phyloP scores from a whole-genome alignment of 768 basidiomycete genomes.

The Nidula microcarpa region DNA sequence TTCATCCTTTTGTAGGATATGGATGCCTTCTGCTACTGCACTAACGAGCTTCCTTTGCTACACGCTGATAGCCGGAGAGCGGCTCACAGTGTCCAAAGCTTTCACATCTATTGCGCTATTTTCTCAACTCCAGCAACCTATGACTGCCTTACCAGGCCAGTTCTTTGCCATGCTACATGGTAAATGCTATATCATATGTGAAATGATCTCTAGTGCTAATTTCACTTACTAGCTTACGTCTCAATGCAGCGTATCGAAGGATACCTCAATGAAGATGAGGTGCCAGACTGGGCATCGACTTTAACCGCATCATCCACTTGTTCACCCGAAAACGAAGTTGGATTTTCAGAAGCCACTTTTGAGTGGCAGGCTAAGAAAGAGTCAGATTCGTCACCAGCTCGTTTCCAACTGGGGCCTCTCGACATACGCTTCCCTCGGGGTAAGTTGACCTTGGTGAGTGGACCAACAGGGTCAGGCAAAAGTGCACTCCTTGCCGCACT shows the following conservation, averaged over 20 bases:
- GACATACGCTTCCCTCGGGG: constrained; percentile 56
- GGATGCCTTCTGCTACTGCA: constrained; percentile 71
- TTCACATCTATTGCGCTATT: constrained; percentile 82
- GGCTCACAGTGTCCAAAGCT: constrained; percentile 73
- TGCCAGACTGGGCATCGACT: constrained; percentile 74
- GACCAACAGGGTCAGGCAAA: constrained; percentile 72
- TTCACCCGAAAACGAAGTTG: constrained; percentile 29
- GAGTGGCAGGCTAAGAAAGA: constrained; percentile 47
- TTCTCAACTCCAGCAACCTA: constrained; percentile 63
- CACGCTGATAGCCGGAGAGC: constrained; percentile 60
- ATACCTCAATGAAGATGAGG: constrained; percentile 72
- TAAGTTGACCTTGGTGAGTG: constrained; percentile 55
- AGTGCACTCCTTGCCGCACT: constrained; percentile 59
- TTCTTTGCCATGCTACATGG: constrained; percentile 64
- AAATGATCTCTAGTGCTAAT: constrained; percentile 2
- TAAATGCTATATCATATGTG: constrained; percentile 14
- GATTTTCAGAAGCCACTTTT: constrained; percentile 53
- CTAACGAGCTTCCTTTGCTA: constrained; percentile 62
- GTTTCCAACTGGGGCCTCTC: constrained; percentile 57
- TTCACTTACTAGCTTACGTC: constrained; percentile 50
- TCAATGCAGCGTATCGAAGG: constrained; percentile 79
- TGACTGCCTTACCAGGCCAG: constrained; percentile 61
- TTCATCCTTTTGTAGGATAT: constrained; percentile 43
- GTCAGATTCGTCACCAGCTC: constrained; percentile 20
- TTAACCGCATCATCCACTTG: constrained; percentile 32